A percentile compares a stretch with the other conserved stretches of the same genome.
Evolutionary conservation across 768 basidiomycete genomes (phyloP).

Genomic region (Kwoniella europaea): DNA sequence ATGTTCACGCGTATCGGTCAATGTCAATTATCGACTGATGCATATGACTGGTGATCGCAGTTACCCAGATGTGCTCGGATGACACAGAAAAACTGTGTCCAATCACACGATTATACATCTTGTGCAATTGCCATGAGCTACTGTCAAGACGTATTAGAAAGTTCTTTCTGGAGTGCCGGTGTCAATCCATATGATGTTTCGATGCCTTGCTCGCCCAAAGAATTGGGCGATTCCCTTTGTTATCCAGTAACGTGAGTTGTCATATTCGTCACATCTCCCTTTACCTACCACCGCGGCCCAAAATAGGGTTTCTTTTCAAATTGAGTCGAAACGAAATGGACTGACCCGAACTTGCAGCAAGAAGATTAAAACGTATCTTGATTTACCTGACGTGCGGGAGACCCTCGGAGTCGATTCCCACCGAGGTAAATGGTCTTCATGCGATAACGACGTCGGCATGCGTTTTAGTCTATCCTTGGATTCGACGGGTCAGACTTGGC

Average conservation of each 20-base stretch:
- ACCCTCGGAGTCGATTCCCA: conserved; percentile 67
- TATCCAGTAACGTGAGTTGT: conserved; percentile 64
- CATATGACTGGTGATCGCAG: conserved; percentile 41
- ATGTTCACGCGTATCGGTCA: background rate
- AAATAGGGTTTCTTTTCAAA: too few species aligned
- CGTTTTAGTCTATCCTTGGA: conserved; percentile 61
- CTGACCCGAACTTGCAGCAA: conserved; percentile 30
- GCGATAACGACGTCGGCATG: conserved; percentile 54
- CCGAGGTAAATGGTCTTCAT: conserved; percentile 66
- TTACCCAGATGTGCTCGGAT: conserved; percentile 71
- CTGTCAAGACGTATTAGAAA: conserved; percentile 67
- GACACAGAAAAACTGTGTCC: conserved; percentile 68
- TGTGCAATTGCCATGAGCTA: conserved; percentile 72
- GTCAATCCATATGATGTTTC: conserved; percentile 69
- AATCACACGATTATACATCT: conserved; percentile 69
- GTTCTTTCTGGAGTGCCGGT: conserved; percentile 59
- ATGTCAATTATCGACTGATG: too few species aligned
- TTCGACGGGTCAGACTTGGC: conserved; percentile 64
- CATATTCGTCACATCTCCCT: too few species aligned
- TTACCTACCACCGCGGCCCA: too few species aligned
- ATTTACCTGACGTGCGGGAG: conserved; percentile 64
- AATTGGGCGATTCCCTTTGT: conserved; percentile 64
- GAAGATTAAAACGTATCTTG: conserved; percentile 68
- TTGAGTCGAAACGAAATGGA: background rate
- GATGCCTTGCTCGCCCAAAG: conserved; percentile 64